phyloP scores from a whole-genome alignment of 1,284 basidiomycete species.

The Irpex sp. region DNA sequence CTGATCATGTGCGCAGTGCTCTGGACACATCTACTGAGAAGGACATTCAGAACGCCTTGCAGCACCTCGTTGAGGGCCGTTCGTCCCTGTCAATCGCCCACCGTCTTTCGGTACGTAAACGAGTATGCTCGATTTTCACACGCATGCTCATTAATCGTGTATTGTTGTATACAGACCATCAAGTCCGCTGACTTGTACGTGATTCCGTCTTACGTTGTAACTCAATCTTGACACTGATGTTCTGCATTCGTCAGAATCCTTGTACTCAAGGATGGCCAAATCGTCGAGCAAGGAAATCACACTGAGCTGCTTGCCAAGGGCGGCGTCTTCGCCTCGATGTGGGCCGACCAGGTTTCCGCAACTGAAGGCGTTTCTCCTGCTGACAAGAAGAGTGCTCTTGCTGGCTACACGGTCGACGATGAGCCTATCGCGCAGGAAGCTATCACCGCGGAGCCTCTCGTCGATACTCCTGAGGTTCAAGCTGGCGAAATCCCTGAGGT shows the following conservation, averaged over 20 bases:
- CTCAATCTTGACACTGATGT: slow-evolving; percentile 9
- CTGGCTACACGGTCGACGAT: slow-evolving; percentile 36
- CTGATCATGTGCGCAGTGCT: slow-evolving; percentile 42
- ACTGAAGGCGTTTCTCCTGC: slow-evolving; percentile 38
- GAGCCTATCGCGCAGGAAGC: slow-evolving; percentile 15
- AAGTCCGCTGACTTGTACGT: slow-evolving; percentile 71
- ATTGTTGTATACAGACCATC: slow-evolving; percentile 52
- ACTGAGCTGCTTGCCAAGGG: slow-evolving; percentile 66
- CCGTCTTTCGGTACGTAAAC: slow-evolving; percentile 64
- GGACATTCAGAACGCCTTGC: slow-evolving; percentile 80
- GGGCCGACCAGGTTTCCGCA: slow-evolving; percentile 73
- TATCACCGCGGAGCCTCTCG: slow-evolving; percentile 15
- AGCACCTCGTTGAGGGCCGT: slow-evolving; percentile 66
- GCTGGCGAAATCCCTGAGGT: slow-evolving; percentile 19
- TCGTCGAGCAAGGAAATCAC: slow-evolving; percentile 76
- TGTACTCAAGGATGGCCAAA: slow-evolving; percentile 78
- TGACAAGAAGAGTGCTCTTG: slow-evolving; percentile 36
- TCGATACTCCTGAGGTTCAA: slow-evolving; percentile 20
- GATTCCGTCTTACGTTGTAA: slow-evolving; percentile 3
- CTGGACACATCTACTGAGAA: slow-evolving; percentile 83
- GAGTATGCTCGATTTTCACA: slow-evolving; percentile 9
- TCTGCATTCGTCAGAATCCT: slow-evolving; percentile 54
- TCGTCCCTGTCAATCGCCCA: slow-evolving; percentile 80
- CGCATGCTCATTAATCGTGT: background rate
- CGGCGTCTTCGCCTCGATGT: slow-evolving; percentile 78